Evolutionary conservation across 192 early-diverging fungal species (phyloP).

Genomic region (Backusella parvicylindrica): DNA sequence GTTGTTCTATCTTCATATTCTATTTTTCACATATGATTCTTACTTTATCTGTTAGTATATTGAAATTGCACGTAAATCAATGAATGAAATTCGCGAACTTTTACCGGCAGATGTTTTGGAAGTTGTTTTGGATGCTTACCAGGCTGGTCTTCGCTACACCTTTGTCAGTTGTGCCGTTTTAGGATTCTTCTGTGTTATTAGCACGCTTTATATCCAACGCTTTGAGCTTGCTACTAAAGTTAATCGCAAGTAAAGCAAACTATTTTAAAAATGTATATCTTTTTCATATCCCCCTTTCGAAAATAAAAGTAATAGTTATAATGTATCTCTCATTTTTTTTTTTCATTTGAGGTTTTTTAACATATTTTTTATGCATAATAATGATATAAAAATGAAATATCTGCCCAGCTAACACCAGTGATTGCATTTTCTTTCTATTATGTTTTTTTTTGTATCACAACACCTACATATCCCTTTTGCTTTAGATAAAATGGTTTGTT

Average conservation of each 20-base stretch:
- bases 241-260: not conserved
- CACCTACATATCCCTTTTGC: not conserved
- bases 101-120: slow-evolving; percentile 20
- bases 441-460: not conserved
- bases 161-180: slow-evolving; percentile 11
- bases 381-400: not conserved
- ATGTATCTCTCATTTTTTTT: not conserved
- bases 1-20: not conserved
- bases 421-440: not conserved
- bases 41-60: slow-evolving; percentile 4
- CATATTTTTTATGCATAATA: not conserved
- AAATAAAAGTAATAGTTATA: not conserved
- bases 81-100: slow-evolving; percentile 18
- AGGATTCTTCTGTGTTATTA: slow-evolving; percentile 4
- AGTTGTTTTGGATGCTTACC: slow-evolving; percentile 19
- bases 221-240: slow-evolving; percentile 19
- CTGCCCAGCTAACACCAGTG: not conserved
- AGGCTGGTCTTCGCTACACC: slow-evolving; percentile 7
- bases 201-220: slow-evolving; percentile 18
- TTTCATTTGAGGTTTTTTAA: not conserved
- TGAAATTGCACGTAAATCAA: slow-evolving; percentile 33
- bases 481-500: too few species aligned
- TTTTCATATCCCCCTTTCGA: not conserved
- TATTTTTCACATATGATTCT: not conserved
- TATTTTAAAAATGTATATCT: not conserved